A percentile compares a stretch with the other conserved stretches of the same genome.
Evolutionary conservation across 257 asterid genomes (phyloP).

Genomic region (Solanum arcanum): DNA sequence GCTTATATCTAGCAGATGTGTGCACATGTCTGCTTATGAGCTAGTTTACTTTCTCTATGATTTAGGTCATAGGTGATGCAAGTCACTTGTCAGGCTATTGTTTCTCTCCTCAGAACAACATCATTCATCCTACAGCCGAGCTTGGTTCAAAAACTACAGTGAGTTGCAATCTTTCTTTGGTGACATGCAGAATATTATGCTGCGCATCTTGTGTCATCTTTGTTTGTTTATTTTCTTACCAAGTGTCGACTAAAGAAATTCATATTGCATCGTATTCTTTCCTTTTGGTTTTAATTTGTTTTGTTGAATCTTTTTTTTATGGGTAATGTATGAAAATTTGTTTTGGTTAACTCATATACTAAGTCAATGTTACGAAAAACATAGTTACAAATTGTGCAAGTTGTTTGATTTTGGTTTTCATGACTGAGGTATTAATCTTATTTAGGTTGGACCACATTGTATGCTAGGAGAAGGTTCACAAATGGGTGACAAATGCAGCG

Average conservation of each 20-base stretch:
- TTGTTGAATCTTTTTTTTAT: background rate
- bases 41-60: constrained; percentile 1
- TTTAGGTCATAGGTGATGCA: constrained; percentile 86
- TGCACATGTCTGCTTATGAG: background rate
- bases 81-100: constrained; percentile 75
- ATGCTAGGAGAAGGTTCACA: constrained; percentile 92
- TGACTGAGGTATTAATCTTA: background rate
- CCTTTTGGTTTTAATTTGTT: background rate
- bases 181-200: background rate
- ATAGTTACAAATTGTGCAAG: background rate
- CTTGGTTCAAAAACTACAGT: constrained; percentile 90
- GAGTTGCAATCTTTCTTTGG: constrained; percentile 20
- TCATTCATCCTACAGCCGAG: constrained; percentile 66
- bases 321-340: background rate
- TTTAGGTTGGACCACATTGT: constrained; percentile 97
- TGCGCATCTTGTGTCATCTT: background rate
- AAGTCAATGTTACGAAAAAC: background rate
- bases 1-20: background rate
- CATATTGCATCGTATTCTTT: background rate
- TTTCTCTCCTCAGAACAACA: constrained; percentile 78
- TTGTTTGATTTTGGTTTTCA: background rate
- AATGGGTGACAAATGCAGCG: constrained; percentile 97
- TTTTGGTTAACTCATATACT: background rate
- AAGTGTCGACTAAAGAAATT: background rate
- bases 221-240: background rate